phyloP scores from a whole-genome alignment of 2,329 filamentous ascomycete genomes.

The Aspergillus bombycis region DNA sequence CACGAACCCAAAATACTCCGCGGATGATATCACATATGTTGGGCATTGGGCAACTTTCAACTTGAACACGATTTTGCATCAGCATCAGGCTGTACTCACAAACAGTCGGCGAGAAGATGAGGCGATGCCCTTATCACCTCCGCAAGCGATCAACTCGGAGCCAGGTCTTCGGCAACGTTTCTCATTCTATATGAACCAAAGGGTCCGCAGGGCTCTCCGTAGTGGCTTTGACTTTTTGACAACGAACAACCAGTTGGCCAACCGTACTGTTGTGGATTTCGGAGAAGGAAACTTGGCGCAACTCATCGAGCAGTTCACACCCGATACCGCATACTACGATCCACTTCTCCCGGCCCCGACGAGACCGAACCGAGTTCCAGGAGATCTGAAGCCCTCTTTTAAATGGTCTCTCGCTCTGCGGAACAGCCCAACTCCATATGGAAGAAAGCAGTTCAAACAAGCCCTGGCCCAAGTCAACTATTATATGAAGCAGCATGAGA shows the following conservation, averaged over 20 bases:
- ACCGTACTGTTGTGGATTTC: slow-evolving; percentile 1
- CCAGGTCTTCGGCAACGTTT: background rate
- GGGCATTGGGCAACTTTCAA: background rate
- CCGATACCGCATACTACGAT: slow-evolving; percentile 10
- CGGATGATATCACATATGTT: background rate
- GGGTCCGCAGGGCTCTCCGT: slow-evolving; percentile 7
- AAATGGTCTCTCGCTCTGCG: slow-evolving; percentile 8
- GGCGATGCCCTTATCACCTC: background rate
- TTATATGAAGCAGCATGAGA: slow-evolving; percentile 20
- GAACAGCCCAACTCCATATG: background rate
- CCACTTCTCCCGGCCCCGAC: background rate
- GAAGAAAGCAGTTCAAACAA: slow-evolving; percentile 12
- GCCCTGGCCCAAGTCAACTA: slow-evolving; percentile 18
- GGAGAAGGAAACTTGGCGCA: slow-evolving; percentile 2
- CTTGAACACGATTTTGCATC: slow-evolving; percentile 3
- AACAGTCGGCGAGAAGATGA: background rate
- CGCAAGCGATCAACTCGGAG: slow-evolving; percentile 1
- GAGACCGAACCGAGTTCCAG: slow-evolving; percentile 8
- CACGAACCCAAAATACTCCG: background rate
- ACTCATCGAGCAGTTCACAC: background rate
- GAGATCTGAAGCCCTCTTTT: slow-evolving; percentile 3
- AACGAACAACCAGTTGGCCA: background rate
- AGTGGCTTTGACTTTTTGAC: background rate
- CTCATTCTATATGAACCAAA: background rate
- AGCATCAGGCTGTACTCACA: background rate